phyloP scores from a whole-genome alignment of 345 rosid genomes.

The Tarenaya hassleriana region DNA sequence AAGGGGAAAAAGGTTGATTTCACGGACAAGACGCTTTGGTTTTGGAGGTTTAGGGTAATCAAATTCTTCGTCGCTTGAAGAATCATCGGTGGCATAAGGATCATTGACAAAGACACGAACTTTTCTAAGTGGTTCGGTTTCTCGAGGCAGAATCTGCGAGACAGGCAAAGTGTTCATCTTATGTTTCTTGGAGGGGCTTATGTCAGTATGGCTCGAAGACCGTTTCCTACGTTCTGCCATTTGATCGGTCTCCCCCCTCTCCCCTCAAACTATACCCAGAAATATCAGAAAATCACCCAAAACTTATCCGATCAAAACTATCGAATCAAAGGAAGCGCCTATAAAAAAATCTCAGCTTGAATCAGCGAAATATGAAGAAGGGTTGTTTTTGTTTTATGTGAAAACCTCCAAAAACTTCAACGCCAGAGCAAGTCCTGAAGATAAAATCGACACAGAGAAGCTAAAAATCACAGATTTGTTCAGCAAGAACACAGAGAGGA shows the following conservation, averaged over 20 bases:
- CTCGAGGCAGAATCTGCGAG: conserved; percentile 6
- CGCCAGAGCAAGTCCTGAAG: conserved; percentile 72
- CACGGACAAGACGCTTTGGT: conserved; percentile 50
- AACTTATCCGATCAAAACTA: conserved; percentile 8
- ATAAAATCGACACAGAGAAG: neutral
- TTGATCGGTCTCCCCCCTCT: conserved; percentile 29
- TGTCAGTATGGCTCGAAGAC: conserved; percentile 21
- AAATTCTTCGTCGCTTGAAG: conserved; percentile 70
- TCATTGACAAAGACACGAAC: conserved; percentile 61
- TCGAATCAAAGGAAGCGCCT: conserved; percentile 48
- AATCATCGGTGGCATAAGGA: conserved; percentile 88
- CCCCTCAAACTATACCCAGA: conserved; percentile 25
- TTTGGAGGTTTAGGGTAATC: conserved; percentile 15
- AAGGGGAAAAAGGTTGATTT: conserved; percentile 38
- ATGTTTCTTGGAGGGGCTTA: conserved; percentile 23
- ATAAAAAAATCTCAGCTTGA: too few relatives aligned
- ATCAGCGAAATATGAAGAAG: conserved; percentile 51
- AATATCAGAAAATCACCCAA: conserved; percentile 4
- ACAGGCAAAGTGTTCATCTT: conserved; percentile 2
- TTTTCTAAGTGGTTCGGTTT: conserved; percentile 37
- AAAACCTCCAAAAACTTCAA: conserved; percentile 67
- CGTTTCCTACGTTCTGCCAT: conserved; percentile 34
- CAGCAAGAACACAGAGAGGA: neutral
- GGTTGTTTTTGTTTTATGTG: conserved; percentile 54
- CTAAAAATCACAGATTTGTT: conserved; percentile 20